Percentiles rank a stretch among this genome's conserved stretches.
These are phyloP conservation scores for Myriosclerotinia curreyana DNA, from an alignment of 2,329 filamentous ascomycete species.

Conservation along the genomic window DNA sequence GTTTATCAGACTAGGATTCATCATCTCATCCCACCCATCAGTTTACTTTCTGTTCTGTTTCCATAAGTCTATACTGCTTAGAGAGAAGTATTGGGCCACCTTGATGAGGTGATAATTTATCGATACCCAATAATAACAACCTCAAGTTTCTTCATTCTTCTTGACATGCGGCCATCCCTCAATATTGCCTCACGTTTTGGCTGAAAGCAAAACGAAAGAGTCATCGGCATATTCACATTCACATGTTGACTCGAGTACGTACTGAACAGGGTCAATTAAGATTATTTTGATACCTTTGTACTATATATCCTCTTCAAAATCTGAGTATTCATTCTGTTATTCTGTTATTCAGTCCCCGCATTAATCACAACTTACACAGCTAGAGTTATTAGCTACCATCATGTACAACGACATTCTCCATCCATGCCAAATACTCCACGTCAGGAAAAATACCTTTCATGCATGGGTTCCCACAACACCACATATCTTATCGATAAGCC, in stretches of 20 bases:
- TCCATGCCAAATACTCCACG: conserved; percentile 1
- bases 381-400: neutral
- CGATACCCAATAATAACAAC: conserved; percentile 4
- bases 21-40: neutral
- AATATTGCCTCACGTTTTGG: conserved; percentile 4
- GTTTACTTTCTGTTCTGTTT: neutral
- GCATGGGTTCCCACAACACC: conserved; percentile 15
- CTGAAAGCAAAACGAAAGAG: neutral
- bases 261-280: neutral
- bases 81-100: neutral
- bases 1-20: neutral
- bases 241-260: conserved; percentile 2
- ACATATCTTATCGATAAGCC: conserved; percentile 22
- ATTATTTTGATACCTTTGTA: neutral
- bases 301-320: neutral
- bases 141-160: neutral
- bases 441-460: neutral
- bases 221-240: conserved; percentile 8
- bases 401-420: neutral
- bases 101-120: conserved; percentile 14
- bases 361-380: neutral
- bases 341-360: neutral
- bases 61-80: neutral
- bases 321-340: too few species aligned
- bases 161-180: neutral